Evolutionary conservation across 768 basidiomycete genomes (phyloP).

Genomic region (Dictyophora rubrovolvata): DNA sequence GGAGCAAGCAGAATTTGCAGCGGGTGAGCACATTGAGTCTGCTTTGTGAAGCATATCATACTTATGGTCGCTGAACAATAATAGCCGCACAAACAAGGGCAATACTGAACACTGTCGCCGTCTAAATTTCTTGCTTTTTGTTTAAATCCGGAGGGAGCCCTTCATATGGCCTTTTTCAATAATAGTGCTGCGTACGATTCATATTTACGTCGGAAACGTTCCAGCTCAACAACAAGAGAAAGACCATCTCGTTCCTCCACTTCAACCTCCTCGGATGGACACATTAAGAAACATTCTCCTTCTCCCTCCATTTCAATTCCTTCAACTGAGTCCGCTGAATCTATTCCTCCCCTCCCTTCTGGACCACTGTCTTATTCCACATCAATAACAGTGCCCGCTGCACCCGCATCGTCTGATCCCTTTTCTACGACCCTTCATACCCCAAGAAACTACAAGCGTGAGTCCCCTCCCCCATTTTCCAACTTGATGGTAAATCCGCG

Average conservation of each 20-base stretch:
- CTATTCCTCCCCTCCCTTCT: conserved; percentile 1
- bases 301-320: background rate
- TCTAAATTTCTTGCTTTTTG: no score
- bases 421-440: conserved; percentile 3
- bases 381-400: background rate
- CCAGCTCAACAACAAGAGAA: background rate
- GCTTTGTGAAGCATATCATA: no score
- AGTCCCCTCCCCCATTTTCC: conserved; percentile 7
- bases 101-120: no score
- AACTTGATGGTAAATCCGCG: background rate
- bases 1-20: background rate
- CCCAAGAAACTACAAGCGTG: background rate
- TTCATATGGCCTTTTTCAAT: conserved; percentile 4
- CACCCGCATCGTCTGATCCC: background rate
- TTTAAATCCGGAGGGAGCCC: no score
- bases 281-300: background rate
- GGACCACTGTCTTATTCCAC: background rate
- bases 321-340: background rate
- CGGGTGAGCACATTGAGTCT: no score
- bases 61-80: no score
- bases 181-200: background rate
- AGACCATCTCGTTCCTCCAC: background rate
- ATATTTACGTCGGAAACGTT: conserved; percentile 2
- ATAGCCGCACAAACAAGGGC: no score
- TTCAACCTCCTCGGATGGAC: background rate